Base-by-base conservation (phyloP, 306 rosid genomes). In the Lathyrus oleraceus region DNA sequence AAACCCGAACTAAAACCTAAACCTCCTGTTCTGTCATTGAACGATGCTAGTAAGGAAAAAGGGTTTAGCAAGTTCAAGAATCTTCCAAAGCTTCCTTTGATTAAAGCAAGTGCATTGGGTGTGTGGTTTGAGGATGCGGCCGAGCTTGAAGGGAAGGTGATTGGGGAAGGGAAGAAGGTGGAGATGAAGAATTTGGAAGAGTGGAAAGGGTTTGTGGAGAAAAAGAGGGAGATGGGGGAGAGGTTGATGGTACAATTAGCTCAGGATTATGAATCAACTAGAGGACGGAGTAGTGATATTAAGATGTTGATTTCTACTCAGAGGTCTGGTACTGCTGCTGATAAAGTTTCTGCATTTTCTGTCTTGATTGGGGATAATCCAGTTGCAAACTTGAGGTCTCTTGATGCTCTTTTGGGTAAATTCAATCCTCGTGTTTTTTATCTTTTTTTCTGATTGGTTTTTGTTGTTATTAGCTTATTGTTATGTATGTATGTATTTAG, bases 291-390 rank as follows among this genome's bases (percentile, higher is more conserved):
- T 70, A 85, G 99, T 67, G 99, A 94, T 71, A 91, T 94, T 32
- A 90, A 83, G 83, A 89, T 94, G 92, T 68, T 94, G 89, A 54
- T 84, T 52, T 77, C 90, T 5, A 94, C 96, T 1, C 97, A 90
- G 81, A 88, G 96, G 84, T 94, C 97, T 0, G 99, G 99, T 48
- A 94, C 99, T 78, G 96, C 96, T 0, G 88, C 86, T 23, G 97
- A 94, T 56, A 94, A 94, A 81, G 94, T 94, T 2, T 94, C 97
- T 2, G 97, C 99, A 0, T 94, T 87, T 74, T 77, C 97, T 3
- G 97, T 94, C 1, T 47, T 91, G 86, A 82, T 89, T 51, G 97
- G 97, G 30, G 99, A 94, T 48, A 89, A 91, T 63, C 95, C 97
- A 17, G 71, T 95, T 39, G 92, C 96, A 36, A 91, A 89, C 73